Percentiles rank a stretch among this genome's conserved stretches.
phyloP scores from a whole-genome alignment of 768 basidiomycete genomes.

The Pulveroboletus sp. region DNA sequence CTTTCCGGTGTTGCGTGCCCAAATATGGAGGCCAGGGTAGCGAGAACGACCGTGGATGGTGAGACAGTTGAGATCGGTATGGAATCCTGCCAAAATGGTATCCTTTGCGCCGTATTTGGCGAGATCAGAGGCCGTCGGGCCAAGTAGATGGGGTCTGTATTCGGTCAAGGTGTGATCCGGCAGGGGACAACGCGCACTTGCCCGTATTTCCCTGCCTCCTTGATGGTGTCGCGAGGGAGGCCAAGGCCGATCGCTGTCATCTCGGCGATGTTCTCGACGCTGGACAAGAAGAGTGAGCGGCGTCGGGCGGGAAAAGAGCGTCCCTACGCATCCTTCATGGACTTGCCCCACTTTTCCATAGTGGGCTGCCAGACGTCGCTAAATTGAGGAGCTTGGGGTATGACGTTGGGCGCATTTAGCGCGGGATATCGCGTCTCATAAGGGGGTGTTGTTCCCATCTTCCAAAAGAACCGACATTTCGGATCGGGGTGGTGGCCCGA shows the following conservation, averaged over 20 bases:
- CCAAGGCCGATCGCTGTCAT: slow-evolving; percentile 87
- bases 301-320: not conserved
- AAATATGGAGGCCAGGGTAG: slow-evolving; percentile 87
- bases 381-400: slow-evolving; percentile 60
- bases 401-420: slow-evolving; percentile 77
- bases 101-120: slow-evolving; percentile 70
- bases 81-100: slow-evolving; percentile 91
- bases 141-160: slow-evolving; percentile 76
- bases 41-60: slow-evolving; percentile 87
- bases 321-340: slow-evolving; percentile 86
- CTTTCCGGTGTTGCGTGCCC: slow-evolving; percentile 92
- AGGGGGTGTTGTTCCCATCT: slow-evolving; percentile 69
- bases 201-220: slow-evolving; percentile 83
- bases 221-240: slow-evolving; percentile 63
- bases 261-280: slow-evolving; percentile 81
- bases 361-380: slow-evolving; percentile 60
- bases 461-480: slow-evolving; percentile 94
- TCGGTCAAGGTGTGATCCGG: not conserved
- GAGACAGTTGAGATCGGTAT: slow-evolving; percentile 90
- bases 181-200: slow-evolving; percentile 30
- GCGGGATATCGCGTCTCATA: slow-evolving; percentile 75
- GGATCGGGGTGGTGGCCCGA: slow-evolving; percentile 80
- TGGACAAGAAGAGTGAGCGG: slow-evolving; percentile 27
- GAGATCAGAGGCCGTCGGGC: slow-evolving; percentile 91
- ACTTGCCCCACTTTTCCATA: slow-evolving; percentile 83